Percentiles rank a stretch among this genome's conserved stretches.
Evolutionary conservation across 306 rosid species (phyloP).

Genomic region (Cicer bijugum): DNA sequence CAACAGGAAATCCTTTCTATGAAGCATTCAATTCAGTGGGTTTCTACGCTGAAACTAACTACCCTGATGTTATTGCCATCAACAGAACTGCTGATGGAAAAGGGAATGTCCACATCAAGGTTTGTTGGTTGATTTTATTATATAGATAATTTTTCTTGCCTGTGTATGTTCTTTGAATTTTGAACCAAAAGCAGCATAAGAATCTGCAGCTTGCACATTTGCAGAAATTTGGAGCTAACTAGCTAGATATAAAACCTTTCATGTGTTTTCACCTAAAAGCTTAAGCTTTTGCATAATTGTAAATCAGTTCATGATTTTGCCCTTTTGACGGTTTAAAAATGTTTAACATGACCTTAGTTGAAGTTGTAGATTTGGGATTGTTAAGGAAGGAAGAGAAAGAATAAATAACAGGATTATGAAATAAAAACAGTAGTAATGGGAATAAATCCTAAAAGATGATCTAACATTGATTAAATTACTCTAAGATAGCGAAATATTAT

Average conservation of each 20-base stretch:
- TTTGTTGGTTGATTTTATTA: constrained; percentile 41
- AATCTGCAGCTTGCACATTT: constrained; percentile 19
- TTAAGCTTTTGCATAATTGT: not conserved
- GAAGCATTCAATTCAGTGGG: constrained; percentile 71
- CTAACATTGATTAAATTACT: not conserved
- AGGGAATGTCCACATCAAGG: constrained; percentile 77
- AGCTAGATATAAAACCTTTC: constrained; percentile 1
- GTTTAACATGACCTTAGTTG: constrained; percentile 24
- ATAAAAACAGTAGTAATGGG: no score
- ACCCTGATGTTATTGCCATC: constrained; percentile 69
- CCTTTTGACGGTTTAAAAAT: constrained; percentile 13
- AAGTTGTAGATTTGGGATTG: not conserved
- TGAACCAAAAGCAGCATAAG: constrained; percentile 25
- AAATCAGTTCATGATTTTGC: not conserved
- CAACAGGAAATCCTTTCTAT: constrained; percentile 81
- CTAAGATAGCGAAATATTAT: not conserved
- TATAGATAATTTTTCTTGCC: constrained; percentile 18
- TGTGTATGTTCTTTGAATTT: constrained; percentile 13
- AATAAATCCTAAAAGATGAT: not conserved
- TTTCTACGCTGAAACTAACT: constrained; percentile 65
- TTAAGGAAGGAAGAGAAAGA: not conserved
- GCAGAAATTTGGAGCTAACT: constrained; percentile 5
- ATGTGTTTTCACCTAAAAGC: constrained; percentile 1
- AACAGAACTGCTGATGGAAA: constrained; percentile 60
- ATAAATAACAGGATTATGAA: not conserved